Evolutionary conservation across 106 monocot species (phyloP).

Genomic region (Apostasia shenzhenica): DNA sequence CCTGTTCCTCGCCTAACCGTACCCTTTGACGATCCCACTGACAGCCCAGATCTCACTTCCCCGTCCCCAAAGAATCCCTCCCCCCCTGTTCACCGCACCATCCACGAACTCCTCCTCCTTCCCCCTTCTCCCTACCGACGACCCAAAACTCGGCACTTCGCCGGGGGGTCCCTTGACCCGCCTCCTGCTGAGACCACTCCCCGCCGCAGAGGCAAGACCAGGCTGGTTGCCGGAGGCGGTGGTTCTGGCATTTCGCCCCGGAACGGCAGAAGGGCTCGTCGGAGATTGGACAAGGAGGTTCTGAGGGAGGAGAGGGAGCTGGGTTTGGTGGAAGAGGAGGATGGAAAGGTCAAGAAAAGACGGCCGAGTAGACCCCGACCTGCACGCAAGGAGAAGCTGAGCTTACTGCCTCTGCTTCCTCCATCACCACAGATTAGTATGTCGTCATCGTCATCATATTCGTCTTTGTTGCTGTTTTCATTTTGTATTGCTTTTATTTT

Average conservation of each 20-base stretch:
- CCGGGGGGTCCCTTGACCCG: conserved; percentile 31
- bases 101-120: conserved; percentile 53
- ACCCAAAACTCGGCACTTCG: conserved; percentile 6
- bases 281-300: conserved; percentile 50
- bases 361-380: conserved; percentile 20
- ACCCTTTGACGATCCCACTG: conserved; percentile 9
- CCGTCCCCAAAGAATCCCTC: conserved; percentile 24
- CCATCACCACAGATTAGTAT: conserved; percentile 22
- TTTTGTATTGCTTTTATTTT: background rate
- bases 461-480: background rate
- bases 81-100: conserved; percentile 35
- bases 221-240: background rate
- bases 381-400: conserved; percentile 18
- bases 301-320: conserved; percentile 27
- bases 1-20: conserved; percentile 9
- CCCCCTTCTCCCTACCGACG: conserved; percentile 28
- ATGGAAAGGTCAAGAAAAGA: conserved; percentile 28
- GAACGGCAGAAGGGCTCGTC: conserved; percentile 29
- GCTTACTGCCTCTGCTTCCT: conserved; percentile 3
- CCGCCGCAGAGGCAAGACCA: conserved; percentile 26
- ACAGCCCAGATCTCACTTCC: conserved; percentile 11
- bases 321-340: conserved; percentile 17
- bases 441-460: background rate
- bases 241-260: conserved; percentile 34
- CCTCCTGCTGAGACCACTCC: background rate